A percentile compares a stretch with the other conserved stretches of the same genome.
phyloP scores from a whole-genome alignment of 164 flowering plant species.

The Berberis vulgaris region DNA sequence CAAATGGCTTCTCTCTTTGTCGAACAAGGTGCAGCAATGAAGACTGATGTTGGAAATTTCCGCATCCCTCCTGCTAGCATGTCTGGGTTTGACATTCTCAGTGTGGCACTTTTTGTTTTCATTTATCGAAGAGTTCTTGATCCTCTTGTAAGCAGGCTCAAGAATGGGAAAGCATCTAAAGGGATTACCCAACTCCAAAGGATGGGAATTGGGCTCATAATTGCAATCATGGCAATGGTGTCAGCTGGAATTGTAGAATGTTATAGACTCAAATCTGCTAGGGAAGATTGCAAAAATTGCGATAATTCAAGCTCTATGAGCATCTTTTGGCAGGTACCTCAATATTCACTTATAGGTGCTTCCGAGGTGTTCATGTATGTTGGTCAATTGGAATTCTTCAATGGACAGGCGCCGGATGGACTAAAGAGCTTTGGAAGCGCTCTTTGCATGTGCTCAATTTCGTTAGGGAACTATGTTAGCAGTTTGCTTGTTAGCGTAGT shows the following conservation, averaged over 20 bases:
- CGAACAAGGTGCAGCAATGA: slow-evolving; percentile 93
- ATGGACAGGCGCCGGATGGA: slow-evolving; percentile 85
- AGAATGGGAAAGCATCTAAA: slow-evolving; percentile 21
- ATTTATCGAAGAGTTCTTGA: slow-evolving; percentile 55
- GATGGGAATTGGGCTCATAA: slow-evolving; percentile 86
- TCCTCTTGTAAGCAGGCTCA: slow-evolving; percentile 44
- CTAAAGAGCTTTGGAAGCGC: slow-evolving; percentile 88
- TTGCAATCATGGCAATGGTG: slow-evolving; percentile 76
- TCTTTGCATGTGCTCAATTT: slow-evolving; percentile 90
- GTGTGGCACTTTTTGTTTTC: slow-evolving; percentile 73
- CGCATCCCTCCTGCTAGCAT: slow-evolving; percentile 83
- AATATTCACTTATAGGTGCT: slow-evolving; percentile 66
- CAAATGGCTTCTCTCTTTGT: slow-evolving; percentile 97
- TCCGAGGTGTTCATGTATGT: slow-evolving; percentile 61
- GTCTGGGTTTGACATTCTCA: slow-evolving; percentile 90
- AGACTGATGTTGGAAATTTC: slow-evolving; percentile 47
- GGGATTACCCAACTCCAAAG: slow-evolving; percentile 82
- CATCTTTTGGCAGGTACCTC: slow-evolving; percentile 77
- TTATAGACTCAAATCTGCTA: slow-evolving; percentile 58
- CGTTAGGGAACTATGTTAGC: slow-evolving; percentile 79
- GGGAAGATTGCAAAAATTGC: slow-evolving; percentile 39
- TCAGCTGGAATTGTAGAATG: slow-evolving; percentile 73
- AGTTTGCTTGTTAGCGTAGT: slow-evolving; percentile 66
- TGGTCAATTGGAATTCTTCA: slow-evolving; percentile 61
- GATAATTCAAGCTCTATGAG: slow-evolving; percentile 70